Conservation (phyloP, 306 rosid genomes). For the Clitoria ternatea region DNA sequence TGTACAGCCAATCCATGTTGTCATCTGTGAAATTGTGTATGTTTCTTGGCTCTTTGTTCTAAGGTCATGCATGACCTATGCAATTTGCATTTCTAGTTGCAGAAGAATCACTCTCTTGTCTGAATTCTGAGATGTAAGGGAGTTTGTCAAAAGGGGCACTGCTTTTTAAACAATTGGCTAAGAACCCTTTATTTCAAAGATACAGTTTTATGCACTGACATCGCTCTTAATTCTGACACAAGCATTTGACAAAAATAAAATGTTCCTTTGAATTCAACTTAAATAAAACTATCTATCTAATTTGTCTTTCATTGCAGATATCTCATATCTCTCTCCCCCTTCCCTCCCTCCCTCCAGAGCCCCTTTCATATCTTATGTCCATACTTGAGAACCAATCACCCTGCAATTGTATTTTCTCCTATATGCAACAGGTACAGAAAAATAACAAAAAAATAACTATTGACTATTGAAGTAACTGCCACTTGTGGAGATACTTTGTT, state of each 20-base stretch:
- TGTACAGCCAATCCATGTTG: slow-evolving; percentile 43
- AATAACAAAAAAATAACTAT: neutral
- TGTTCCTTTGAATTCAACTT: neutral
- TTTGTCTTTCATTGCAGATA: neutral
- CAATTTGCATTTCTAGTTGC: slow-evolving; percentile 9
- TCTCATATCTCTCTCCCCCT: too few relatives aligned
- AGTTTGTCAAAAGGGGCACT: slow-evolving; percentile 32
- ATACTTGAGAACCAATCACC: slow-evolving; percentile 3
- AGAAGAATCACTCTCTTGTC: slow-evolving; percentile 19
- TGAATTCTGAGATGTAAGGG: slow-evolving; percentile 23
- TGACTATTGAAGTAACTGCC: neutral
- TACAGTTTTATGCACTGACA: slow-evolving; percentile 27
- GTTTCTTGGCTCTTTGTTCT: slow-evolving; percentile 30
- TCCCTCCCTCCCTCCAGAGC: neutral
- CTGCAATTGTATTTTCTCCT: neutral
- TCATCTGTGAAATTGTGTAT: slow-evolving; percentile 27
- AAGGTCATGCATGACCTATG: neutral
- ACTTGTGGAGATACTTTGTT: neutral
- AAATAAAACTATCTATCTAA: neutral
- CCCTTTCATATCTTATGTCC: neutral
- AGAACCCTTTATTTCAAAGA: slow-evolving; percentile 32
- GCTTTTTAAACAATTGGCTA: slow-evolving; percentile 23
- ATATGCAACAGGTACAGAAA: neutral
- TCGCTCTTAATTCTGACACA: slow-evolving; percentile 30
- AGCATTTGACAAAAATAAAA: slow-evolving; percentile 3